These are phyloP conservation scores for Orbilia blumenaviensis DNA, from an alignment of 2,329 filamentous ascomycete genomes.

Conservation along the genomic window DNA sequence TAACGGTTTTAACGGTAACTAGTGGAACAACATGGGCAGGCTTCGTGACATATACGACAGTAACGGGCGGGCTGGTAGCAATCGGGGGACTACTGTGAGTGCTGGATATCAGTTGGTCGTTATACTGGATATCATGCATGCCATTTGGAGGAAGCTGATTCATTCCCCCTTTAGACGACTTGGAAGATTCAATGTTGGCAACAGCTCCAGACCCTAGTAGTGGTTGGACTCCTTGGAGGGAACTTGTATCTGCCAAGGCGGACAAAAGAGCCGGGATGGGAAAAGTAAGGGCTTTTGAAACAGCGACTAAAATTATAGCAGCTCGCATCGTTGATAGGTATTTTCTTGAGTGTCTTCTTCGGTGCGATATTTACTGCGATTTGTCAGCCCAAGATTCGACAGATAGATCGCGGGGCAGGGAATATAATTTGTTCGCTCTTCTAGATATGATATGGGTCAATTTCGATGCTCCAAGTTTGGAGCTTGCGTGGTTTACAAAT, in stretches of 20 bases:
- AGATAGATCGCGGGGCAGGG: too few relatives aligned
- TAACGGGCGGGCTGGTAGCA: neutral
- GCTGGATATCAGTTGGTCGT: neutral
- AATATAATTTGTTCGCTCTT: too few relatives aligned
- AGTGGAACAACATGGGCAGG: slow-evolving; percentile 1
- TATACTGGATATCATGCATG: neutral
- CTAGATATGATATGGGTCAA: too few relatives aligned
- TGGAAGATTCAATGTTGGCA: neutral
- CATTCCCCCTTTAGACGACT: neutral
- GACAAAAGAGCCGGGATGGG: neutral
- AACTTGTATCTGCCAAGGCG: neutral
- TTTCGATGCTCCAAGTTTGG: too few relatives aligned
- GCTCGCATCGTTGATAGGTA: too few relatives aligned
- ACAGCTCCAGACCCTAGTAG: neutral
- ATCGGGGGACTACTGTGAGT: neutral
- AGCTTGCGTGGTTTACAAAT: too few relatives aligned
- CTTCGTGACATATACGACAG: neutral
- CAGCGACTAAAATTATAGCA: neutral
- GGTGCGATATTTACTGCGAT: too few relatives aligned
- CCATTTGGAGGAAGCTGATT: neutral
- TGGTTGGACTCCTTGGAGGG: slow-evolving; percentile 4
- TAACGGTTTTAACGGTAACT: neutral
- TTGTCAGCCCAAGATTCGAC: too few relatives aligned
- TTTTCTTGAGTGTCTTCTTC: too few relatives aligned
- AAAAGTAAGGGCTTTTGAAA: neutral